phyloP scores from a whole-genome alignment of 768 basidiomycete species.

The Rhodotorula kratochvilovae region DNA sequence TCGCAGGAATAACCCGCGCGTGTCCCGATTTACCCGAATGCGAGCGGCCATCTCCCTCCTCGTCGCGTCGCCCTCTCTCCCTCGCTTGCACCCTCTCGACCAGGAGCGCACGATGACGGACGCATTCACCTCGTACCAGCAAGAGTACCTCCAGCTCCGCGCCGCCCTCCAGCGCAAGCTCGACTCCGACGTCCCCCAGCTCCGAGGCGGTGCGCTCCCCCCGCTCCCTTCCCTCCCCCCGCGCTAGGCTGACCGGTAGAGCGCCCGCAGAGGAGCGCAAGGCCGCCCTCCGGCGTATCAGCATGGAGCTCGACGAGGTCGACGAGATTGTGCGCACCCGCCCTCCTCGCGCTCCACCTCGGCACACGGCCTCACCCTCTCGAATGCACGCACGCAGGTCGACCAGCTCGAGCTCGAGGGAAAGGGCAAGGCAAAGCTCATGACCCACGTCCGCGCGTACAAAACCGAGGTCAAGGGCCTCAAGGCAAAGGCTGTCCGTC shows the following conservation, averaged over 20 bases:
- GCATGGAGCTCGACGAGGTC: conserved; percentile 50
- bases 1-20: no score
- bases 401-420: conserved; percentile 34
- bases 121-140: conserved; percentile 42
- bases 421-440: conserved; percentile 22
- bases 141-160: conserved; percentile 48
- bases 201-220: conserved; percentile 47
- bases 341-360: not conserved
- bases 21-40: no score
- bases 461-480: conserved; percentile 11
- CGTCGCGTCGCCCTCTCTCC: no score
- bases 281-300: conserved; percentile 45
- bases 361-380: not conserved
- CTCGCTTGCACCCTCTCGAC: not conserved
- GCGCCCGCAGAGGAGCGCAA: conserved; percentile 47
- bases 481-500: no score
- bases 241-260: not conserved
- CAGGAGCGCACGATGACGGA: not conserved
- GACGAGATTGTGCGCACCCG: conserved; percentile 49
- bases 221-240: not conserved
- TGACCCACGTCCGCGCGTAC: conserved; percentile 18
- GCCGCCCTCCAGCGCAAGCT: conserved; percentile 45
- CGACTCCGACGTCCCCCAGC: conserved; percentile 45
- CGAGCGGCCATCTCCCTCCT: no score
- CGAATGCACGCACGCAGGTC: conserved; percentile 1